Base-by-base conservation (phyloP, 257 asterid species). In the Rubia yunnanensis region DNA sequence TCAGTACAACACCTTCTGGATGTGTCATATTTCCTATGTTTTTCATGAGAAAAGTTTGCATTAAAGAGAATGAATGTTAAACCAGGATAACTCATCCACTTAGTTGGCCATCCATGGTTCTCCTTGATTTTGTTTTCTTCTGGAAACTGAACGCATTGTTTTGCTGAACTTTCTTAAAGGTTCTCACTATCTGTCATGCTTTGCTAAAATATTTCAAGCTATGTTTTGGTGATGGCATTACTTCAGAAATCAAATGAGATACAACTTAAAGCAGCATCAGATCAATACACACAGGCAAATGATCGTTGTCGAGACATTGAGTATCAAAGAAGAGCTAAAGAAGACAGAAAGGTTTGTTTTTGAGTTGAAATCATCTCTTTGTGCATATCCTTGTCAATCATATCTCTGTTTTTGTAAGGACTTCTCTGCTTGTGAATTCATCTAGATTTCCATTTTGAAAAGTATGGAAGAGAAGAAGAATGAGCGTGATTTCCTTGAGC, bases 281-380 rank as follows among this genome's bases (percentile, higher is more conserved):
- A 78, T 71, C 82, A 72, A 60, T 88, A 79, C 76, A 78, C 77
- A 79, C 72, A 60, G 68, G 90, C 96, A 68, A 81, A 76, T 80
- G 82, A 84, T 65, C 82, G 84, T 32, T 80, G 85, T 78, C 86
- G 83, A 69, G 84, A 77, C 49, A 77, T 78, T 69, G 89, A 83
- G 52, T 94, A 88, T 57, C 85, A 85, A 73, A 82, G 70, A 76
- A 67, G 80, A 76, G 91, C 95, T 73, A 87, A 90, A 79, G 80
- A 67, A 57, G 86, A 83, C 49, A 72, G 74, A 57, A 86, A 83
- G 97, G 99, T 89, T 69, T 66, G 74, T 10, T 36, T 24, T 69
- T 39, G 49, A 62, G 68, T 46, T 44, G n/a, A n/a, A 26, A 8
- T 24, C 13, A 63, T 63, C 17, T 63, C 13, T 2, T 22, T 50